These are phyloP conservation scores for Xylariaceae sp. DNA, from an alignment of 2,329 filamentous ascomycete species.

Conservation along the genomic window DNA sequence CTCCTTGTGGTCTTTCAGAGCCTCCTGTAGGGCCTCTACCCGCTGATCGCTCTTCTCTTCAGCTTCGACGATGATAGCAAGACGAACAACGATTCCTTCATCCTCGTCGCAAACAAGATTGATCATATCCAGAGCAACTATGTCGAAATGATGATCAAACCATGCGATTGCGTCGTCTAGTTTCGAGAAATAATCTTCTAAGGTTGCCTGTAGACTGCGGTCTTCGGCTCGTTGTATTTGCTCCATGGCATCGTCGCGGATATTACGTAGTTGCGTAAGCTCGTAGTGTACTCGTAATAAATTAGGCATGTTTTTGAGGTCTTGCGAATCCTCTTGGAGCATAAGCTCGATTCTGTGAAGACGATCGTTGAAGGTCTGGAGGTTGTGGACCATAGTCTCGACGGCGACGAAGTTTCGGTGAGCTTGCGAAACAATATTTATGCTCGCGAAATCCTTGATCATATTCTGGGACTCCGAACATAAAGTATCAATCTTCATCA, in stretches of 20 bases:
- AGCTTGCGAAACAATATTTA: constrained; percentile 86
- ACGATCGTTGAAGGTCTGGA: constrained; percentile 80
- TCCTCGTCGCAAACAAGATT: constrained; percentile 81
- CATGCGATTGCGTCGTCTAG: constrained; percentile 84
- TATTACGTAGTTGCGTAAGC: constrained; percentile 84
- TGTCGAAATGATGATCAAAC: constrained; percentile 93
- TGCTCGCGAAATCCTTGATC: constrained; percentile 92
- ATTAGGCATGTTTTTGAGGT: constrained; percentile 87
- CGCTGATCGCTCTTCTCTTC: constrained; percentile 96
- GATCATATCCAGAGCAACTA: constrained; percentile 85
- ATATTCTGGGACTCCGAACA: constrained; percentile 97
- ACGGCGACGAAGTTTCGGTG: constrained; percentile 95
- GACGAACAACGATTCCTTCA: constrained; percentile 79
- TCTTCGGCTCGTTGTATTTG: constrained; percentile 81
- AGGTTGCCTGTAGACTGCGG: constrained; percentile 67
- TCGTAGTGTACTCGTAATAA: constrained; percentile 85
- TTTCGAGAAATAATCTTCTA: constrained; percentile 83
- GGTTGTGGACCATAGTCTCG: constrained; percentile 84
- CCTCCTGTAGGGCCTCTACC: constrained; percentile 85
- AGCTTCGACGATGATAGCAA: constrained; percentile 87
- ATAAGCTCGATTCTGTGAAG: constrained; percentile 71
- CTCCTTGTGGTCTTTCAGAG: constrained; percentile 91
- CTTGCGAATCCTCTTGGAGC: constrained; percentile 75
- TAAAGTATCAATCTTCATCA: constrained; percentile 96
- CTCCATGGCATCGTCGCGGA: constrained; percentile 92